Evolutionary conservation across 1,284 basidiomycete genomes (phyloP).

Genomic region (Tilletiaria anomala): DNA sequence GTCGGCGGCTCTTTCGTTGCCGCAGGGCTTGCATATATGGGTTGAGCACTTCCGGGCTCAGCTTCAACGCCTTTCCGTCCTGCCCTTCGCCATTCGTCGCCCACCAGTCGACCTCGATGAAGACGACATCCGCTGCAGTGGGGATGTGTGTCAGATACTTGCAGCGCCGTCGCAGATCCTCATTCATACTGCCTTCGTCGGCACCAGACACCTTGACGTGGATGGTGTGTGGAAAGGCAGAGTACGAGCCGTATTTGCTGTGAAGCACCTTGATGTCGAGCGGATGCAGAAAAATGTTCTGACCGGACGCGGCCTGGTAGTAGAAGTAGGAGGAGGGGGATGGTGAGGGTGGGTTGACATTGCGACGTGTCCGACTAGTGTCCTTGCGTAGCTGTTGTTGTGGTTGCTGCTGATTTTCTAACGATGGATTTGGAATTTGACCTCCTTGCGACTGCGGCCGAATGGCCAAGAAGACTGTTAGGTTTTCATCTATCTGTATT

Average conservation of each 20-base stretch:
- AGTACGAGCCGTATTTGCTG: conserved; percentile 66
- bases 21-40: conserved; percentile 27
- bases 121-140: conserved; percentile 80
- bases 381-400: too few species aligned
- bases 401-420: too few species aligned
- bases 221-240: conserved; percentile 69
- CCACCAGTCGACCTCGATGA: conserved; percentile 65
- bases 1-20: conserved; percentile 17
- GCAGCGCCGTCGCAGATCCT: conserved; percentile 79
- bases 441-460: too few species aligned
- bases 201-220: conserved; percentile 62
- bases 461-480: not conserved
- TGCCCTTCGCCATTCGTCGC: conserved; percentile 2
- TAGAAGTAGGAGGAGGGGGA: conserved; percentile 55
- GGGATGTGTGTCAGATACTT: conserved; percentile 90
- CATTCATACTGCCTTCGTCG: conserved; percentile 58
- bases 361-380: conserved; percentile 8
- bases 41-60: too few species aligned
- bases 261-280: conserved; percentile 87
- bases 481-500: conserved; percentile 2
- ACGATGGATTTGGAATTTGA: too few species aligned
- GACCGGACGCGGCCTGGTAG: conserved; percentile 84
- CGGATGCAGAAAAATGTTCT: conserved; percentile 83
- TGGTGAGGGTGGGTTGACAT: conserved; percentile 32
- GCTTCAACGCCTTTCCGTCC: not conserved